Conservation (phyloP, 345 rosid species). For the Firmiana major region DNA sequence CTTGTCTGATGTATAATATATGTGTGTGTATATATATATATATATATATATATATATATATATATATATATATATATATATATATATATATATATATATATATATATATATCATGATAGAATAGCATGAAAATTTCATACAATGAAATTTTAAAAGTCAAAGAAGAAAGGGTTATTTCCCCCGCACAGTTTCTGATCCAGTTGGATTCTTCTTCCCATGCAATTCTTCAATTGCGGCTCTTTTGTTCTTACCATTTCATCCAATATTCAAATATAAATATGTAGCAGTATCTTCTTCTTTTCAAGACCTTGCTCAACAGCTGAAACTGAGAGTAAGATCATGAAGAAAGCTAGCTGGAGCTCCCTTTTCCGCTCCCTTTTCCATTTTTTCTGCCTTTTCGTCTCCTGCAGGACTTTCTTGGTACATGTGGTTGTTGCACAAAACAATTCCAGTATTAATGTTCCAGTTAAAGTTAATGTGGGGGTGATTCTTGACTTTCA, state of each 20-base stretch:
- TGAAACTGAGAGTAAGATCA: neutral
- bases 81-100: no score
- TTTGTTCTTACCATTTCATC: neutral
- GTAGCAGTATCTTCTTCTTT: neutral
- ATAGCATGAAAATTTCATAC: no score
- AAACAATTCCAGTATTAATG: neutral
- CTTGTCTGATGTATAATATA: no score
- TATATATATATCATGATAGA: no score
- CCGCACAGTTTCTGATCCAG: neutral
- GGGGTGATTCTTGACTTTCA: slow-evolving; percentile 52
- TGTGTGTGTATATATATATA: no score
- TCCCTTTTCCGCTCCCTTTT: neutral
- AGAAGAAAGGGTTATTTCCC: neutral
- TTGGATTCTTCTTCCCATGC: neutral
- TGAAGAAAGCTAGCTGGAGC: neutral
- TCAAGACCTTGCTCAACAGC: neutral
- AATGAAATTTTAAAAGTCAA: neutral
- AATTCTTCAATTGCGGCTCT: neutral
- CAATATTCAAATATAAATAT: neutral
- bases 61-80: no score
- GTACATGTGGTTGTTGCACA: slow-evolving; percentile 16
- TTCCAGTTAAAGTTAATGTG: slow-evolving; percentile 36
- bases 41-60: no score
- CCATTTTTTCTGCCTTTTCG: neutral
- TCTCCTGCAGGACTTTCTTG: neutral